Conservation (phyloP, 78 protist genomes). For the Salpingoeca rosetta region DNA sequence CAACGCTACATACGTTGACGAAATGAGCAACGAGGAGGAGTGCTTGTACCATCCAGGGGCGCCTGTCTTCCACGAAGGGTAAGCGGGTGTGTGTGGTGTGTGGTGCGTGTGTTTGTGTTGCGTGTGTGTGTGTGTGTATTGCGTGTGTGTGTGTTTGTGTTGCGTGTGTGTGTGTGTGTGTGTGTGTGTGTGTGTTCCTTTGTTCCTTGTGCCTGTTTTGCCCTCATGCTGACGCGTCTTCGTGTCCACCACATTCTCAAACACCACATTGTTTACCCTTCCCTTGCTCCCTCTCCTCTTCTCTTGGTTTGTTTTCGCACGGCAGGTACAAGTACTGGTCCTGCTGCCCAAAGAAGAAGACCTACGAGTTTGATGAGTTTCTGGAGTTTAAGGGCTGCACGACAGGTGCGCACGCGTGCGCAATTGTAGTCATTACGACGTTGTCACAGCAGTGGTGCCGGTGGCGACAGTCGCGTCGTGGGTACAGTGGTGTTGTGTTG, state of each 20-base stretch:
- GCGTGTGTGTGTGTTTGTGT: no score
- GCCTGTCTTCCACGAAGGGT: not conserved
- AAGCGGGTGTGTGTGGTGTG: not conserved
- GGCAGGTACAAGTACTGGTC: not conserved
- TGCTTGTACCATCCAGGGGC: not conserved
- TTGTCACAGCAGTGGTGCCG: no score
- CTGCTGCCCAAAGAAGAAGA: not conserved
- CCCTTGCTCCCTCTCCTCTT: not conserved
- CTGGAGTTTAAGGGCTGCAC: not conserved
- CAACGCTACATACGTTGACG: not conserved
- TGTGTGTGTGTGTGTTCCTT: no score
- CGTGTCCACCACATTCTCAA: no score
- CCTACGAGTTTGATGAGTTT: not conserved
- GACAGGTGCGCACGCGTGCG: no score
- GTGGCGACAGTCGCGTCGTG: no score
- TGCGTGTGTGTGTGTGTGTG: no score
- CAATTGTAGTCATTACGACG: no score
- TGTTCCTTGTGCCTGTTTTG: no score
- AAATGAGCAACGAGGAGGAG: not conserved
- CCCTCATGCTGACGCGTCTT: no score
- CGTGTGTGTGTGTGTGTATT: no score
- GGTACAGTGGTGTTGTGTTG: no score
- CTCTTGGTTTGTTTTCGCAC: not conserved
- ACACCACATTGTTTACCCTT: not conserved
- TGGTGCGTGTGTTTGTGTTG: not conserved